Base-by-base conservation (phyloP, 768 basidiomycete species). In the Termitomyces sp. region DNA sequence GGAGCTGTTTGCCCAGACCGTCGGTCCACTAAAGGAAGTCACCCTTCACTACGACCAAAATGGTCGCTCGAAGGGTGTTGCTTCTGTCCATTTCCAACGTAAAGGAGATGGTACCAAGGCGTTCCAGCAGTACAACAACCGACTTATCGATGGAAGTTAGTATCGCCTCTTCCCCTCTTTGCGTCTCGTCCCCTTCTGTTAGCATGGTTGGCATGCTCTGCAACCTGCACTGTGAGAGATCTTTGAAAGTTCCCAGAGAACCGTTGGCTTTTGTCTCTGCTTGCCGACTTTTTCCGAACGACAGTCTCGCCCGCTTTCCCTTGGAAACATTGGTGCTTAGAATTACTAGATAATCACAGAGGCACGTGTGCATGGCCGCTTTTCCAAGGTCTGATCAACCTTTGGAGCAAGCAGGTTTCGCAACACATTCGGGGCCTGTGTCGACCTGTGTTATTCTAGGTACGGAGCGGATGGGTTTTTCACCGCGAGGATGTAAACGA, bases 71-170 rank as follows among this genome's bases (percentile, higher is more conserved):
- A 96, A 95, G 70, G 97, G 97, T 58, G 80, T 88, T 61, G 96
- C 96, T 37, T 83, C 89, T 15, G 88, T 99, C 58, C 79, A 85
- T 66, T 98, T 98, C 81, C 78, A 80, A 66, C 84, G 82, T 68
- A 89, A 87, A 68, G 95, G 94, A 59, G 93, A 95, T 68, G 97
- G 89, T 59, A 86, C 86, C 71, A 93, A 89, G 81, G 97, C 97
- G 3, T 95, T 87, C 74, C 82, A 89, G 67, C 85, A 92, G 64
- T 99, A 98, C 81, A 93, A 99, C 84, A 93, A 92, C 78, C 89
- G 97, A 72, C 90, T 98, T 78, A 95, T 99, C 86, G 97, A 99
- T 89, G 94, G 95, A 81, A 97, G 97, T 99, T 91, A 94, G 97
- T 98, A 91, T 82, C 85, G 78, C 77, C 81, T 79, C 71, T 65